phyloP scores from a whole-genome alignment of 2,329 filamentous ascomycete species.

The Cladophialophora exuberans region DNA sequence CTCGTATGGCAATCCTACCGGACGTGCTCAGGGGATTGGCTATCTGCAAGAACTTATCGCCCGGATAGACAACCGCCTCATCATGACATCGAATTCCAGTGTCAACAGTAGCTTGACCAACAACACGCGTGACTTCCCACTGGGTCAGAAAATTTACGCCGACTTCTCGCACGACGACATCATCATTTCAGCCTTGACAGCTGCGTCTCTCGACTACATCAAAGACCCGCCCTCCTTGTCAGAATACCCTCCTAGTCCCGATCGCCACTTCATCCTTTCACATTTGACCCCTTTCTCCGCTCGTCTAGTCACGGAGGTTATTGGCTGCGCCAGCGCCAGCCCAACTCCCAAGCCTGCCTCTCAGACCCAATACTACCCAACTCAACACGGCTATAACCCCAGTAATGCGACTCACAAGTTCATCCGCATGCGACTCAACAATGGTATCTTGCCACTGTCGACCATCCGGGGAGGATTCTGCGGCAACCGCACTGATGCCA shows the following conservation, averaged over 20 bases:
- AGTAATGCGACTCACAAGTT: slow-evolving; percentile 50
- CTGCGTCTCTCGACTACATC: slow-evolving; percentile 60
- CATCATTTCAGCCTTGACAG: slow-evolving; percentile 54
- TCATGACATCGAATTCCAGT: slow-evolving; percentile 52
- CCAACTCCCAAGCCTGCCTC: slow-evolving; percentile 41
- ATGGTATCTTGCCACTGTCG: slow-evolving; percentile 52
- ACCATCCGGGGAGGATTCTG: slow-evolving; percentile 54
- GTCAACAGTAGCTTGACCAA: slow-evolving; percentile 56
- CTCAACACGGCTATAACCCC: slow-evolving; percentile 52
- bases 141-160: slow-evolving; percentile 54
- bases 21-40: slow-evolving; percentile 57
- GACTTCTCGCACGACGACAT: slow-evolving; percentile 60
- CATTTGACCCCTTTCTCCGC: slow-evolving; percentile 60
- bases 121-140: slow-evolving; percentile 51
- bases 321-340: slow-evolving; percentile 50
- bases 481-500: slow-evolving; percentile 47
- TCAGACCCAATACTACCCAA: slow-evolving; percentile 46
- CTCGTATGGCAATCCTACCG: slow-evolving; percentile 53
- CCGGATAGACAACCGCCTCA: slow-evolving; percentile 52
- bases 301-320: slow-evolving; percentile 59
- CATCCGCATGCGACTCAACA: slow-evolving; percentile 54
- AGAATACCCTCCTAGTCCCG: slow-evolving; percentile 38
- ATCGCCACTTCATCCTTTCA: slow-evolving; percentile 54
- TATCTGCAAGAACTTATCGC: slow-evolving; percentile 58
- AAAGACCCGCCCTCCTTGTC: slow-evolving; percentile 50